A percentile compares a stretch with the other conserved stretches of the same genome.
Conservation (phyloP, 163 green algal species). For the Scenedesmus sp. region DNA sequence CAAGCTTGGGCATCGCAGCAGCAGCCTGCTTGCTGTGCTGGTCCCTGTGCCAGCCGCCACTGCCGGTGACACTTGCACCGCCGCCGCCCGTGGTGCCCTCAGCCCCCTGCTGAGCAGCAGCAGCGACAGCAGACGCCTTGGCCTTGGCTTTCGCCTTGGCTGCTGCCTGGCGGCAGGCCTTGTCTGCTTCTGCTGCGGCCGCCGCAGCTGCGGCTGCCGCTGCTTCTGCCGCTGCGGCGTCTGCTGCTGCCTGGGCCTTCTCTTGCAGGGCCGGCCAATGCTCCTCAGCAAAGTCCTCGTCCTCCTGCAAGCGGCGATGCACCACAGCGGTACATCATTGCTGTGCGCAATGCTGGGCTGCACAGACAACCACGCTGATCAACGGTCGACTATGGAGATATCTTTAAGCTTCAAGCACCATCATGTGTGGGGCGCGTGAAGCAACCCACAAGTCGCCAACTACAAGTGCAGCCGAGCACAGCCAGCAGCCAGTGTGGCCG, state of each 20-base stretch:
- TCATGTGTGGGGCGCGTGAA: too few relatives aligned
- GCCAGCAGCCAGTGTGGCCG: too few relatives aligned
- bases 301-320: background rate
- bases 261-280: background rate
- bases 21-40: background rate
- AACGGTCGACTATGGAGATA: too few relatives aligned
- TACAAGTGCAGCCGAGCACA: too few relatives aligned
- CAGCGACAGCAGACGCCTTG: background rate
- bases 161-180: background rate
- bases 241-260: background rate
- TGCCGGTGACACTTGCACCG: background rate
- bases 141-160: background rate
- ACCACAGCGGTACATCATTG: too few relatives aligned
- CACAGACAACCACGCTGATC: too few relatives aligned
- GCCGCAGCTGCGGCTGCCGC: background rate
- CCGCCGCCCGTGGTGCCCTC: background rate
- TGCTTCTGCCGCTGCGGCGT: conserved; percentile 1
- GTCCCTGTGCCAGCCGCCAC: background rate
- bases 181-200: background rate
- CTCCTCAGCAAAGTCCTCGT: background rate
- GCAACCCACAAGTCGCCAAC: too few relatives aligned
- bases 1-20: background rate
- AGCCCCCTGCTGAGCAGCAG: background rate
- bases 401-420: too few relatives aligned
- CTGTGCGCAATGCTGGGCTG: too few relatives aligned